Percentiles rank a stretch among this genome's conserved stretches.
These are phyloP conservation scores for Russula foetens DNA, from an alignment of 768 basidiomycete species.

Conservation along the genomic window DNA sequence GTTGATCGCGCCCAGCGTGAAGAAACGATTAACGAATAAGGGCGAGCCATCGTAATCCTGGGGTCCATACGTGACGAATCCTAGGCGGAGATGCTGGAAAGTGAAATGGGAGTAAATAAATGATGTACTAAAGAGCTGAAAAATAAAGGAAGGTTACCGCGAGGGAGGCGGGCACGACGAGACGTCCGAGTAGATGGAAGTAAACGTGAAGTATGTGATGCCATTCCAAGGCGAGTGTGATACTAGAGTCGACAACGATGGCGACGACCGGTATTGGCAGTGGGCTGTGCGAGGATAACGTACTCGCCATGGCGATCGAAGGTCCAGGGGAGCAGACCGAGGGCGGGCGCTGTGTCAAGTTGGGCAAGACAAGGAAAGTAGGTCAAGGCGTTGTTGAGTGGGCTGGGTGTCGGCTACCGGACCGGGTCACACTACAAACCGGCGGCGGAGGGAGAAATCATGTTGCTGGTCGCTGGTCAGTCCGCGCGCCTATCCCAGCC, in stretches of 20 bases:
- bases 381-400: neutral
- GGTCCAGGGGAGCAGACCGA: too few relatives aligned
- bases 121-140: neutral
- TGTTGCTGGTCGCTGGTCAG: too few relatives aligned
- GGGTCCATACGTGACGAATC: slow-evolving; percentile 22
- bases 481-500: too few relatives aligned
- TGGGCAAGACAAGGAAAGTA: too few relatives aligned
- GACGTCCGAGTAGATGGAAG: slow-evolving; percentile 7
- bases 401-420: too few relatives aligned
- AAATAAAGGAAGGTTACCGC: neutral
- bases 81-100: slow-evolving; percentile 15
- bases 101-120: neutral
- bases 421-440: neutral
- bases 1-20: slow-evolving; percentile 2
- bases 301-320: slow-evolving; percentile 2
- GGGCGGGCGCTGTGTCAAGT: too few relatives aligned
- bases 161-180: neutral
- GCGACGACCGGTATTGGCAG: slow-evolving; percentile 10
- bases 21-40: slow-evolving; percentile 20
- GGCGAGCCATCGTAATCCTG: slow-evolving; percentile 16
- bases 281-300: neutral
- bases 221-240: slow-evolving; percentile 19
- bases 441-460: too few relatives aligned
- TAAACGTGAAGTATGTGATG: slow-evolving; percentile 9
- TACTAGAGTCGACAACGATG: slow-evolving; percentile 19